A percentile compares a stretch with the other conserved stretches of the same genome.
These are phyloP conservation scores for Infundibulicybe gibba DNA, from an alignment of 768 basidiomycete genomes.

Conservation along the genomic window DNA sequence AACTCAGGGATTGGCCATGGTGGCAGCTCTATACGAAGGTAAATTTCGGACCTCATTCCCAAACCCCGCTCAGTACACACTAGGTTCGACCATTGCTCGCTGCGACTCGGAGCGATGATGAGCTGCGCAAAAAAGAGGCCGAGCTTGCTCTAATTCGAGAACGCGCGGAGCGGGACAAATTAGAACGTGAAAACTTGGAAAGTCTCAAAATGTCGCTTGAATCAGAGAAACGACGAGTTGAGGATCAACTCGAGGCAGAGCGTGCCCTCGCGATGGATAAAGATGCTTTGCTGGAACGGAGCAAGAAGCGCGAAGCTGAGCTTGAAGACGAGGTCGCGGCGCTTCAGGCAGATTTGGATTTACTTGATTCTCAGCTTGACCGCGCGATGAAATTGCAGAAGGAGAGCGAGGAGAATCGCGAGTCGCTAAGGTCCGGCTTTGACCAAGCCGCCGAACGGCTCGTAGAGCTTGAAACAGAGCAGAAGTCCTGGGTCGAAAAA, in stretches of 20 bases:
- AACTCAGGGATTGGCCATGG: slow-evolving; percentile 96
- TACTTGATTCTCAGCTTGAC: slow-evolving; percentile 82
- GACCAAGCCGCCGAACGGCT: slow-evolving; percentile 86
- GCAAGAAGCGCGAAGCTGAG: slow-evolving; percentile 80
- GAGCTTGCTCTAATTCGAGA: slow-evolving; percentile 82
- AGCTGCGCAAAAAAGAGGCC: slow-evolving; percentile 80
- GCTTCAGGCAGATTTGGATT: slow-evolving; percentile 79
- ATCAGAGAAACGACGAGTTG: slow-evolving; percentile 77
- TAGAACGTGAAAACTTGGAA: slow-evolving; percentile 76
- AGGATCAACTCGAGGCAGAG: slow-evolving; percentile 81
- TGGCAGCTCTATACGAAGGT: slow-evolving; percentile 98
- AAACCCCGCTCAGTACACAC: slow-evolving; percentile 1
- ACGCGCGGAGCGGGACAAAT: slow-evolving; percentile 81
- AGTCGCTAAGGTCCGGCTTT: slow-evolving; percentile 66
- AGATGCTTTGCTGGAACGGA: slow-evolving; percentile 75
- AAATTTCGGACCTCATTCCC: slow-evolving; percentile 4
- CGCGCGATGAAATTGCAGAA: slow-evolving; percentile 75
- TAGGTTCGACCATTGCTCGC: slow-evolving; percentile 90
- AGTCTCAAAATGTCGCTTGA: slow-evolving; percentile 80
- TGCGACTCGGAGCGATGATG: slow-evolving; percentile 90
- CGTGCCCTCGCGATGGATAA: slow-evolving; percentile 78
- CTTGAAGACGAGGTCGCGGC: slow-evolving; percentile 82
- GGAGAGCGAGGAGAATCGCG: slow-evolving; percentile 76
- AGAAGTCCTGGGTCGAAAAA: slow-evolving; percentile 58
- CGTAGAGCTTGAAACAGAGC: slow-evolving; percentile 74